A percentile compares a stretch with the other conserved stretches of the same genome.
Evolutionary conservation across 2,329 filamentous ascomycete species (phyloP).

Genomic region (Calonectria hongkongensis): DNA sequence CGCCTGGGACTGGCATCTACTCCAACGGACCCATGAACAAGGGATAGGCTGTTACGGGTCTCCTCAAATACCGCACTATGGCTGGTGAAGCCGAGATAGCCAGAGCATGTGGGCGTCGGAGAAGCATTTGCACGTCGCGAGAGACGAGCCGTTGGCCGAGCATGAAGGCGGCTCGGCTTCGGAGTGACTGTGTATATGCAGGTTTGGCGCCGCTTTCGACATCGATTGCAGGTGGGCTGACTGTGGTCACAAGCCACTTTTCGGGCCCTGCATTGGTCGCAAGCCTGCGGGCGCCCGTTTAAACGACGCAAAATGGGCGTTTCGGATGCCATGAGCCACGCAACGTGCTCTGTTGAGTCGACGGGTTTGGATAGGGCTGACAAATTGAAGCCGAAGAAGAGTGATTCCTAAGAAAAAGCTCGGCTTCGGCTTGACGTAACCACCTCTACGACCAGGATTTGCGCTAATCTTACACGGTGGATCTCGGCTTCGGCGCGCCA

Average conservation of each 20-base stretch:
- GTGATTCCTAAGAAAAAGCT: background rate
- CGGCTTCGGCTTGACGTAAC: constrained; percentile 24
- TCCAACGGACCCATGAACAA: constrained; percentile 54
- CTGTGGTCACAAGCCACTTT: constrained; percentile 67
- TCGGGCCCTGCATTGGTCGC: constrained; percentile 63
- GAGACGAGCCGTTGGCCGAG: constrained; percentile 38
- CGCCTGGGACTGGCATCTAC: constrained; percentile 34
- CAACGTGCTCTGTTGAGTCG: background rate
- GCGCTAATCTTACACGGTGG: background rate
- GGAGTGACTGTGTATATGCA: constrained; percentile 61
- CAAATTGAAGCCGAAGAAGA: constrained; percentile 33
- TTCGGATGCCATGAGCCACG: constrained; percentile 41
- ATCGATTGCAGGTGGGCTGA: constrained; percentile 63
- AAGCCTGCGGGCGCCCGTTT: constrained; percentile 56
- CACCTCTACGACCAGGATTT: background rate
- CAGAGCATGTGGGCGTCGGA: constrained; percentile 51
- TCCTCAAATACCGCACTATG: constrained; percentile 65
- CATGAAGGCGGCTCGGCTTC: constrained; percentile 45
- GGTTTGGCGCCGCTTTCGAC: constrained; percentile 59
- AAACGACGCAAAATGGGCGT: constrained; percentile 51
- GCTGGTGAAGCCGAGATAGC: constrained; percentile 68
- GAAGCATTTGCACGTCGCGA: constrained; percentile 36
- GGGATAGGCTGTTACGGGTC: constrained; percentile 62
- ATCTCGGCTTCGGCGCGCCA: constrained; percentile 29
- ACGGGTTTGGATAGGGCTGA: constrained; percentile 21